A percentile compares a stretch with the other conserved stretches of the same genome.
These are phyloP conservation scores for Aspergillus unguis DNA, from an alignment of 2,329 filamentous ascomycete genomes.

Conservation along the genomic window DNA sequence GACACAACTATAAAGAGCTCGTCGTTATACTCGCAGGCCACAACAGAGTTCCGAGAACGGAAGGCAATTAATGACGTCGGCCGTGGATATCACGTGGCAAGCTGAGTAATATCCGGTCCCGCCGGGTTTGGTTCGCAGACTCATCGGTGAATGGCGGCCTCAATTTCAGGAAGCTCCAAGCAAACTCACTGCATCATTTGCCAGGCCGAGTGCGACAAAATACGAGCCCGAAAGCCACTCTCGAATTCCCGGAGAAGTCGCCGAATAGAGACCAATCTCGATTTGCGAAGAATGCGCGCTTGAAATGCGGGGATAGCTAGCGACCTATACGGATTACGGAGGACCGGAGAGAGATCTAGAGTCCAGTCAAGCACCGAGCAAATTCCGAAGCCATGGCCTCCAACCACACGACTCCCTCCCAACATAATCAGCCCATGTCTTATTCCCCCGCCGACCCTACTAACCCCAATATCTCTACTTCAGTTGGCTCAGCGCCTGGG, in stretches of 20 bases:
- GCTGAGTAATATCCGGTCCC: constrained; percentile 1
- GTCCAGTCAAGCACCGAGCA: neutral
- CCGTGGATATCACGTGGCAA: neutral
- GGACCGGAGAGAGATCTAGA: neutral
- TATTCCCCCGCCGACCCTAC: constrained; percentile 29
- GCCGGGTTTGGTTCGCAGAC: neutral
- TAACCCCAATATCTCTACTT: neutral
- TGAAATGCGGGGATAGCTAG: neutral
- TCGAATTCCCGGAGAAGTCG: neutral
- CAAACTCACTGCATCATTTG: neutral
- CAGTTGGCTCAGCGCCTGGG: too few relatives aligned
- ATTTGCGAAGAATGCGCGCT: neutral
- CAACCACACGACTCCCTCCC: constrained; percentile 25
- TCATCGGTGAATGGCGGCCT: neutral
- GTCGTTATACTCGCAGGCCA: neutral
- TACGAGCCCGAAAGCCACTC: neutral
- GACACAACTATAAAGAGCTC: too few relatives aligned
- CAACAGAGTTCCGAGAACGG: neutral
- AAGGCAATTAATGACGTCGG: neutral
- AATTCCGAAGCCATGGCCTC: neutral
- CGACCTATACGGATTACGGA: too few relatives aligned
- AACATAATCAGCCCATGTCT: constrained; percentile 29
- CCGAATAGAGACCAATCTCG: too few relatives aligned
- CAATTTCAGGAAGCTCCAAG: neutral
- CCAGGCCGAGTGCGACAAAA: too few relatives aligned